A percentile compares a stretch with the other conserved stretches of the same genome.
phyloP scores from a whole-genome alignment of 2,329 filamentous ascomycete species.

The Sclerotinia sclerotiorum region DNA sequence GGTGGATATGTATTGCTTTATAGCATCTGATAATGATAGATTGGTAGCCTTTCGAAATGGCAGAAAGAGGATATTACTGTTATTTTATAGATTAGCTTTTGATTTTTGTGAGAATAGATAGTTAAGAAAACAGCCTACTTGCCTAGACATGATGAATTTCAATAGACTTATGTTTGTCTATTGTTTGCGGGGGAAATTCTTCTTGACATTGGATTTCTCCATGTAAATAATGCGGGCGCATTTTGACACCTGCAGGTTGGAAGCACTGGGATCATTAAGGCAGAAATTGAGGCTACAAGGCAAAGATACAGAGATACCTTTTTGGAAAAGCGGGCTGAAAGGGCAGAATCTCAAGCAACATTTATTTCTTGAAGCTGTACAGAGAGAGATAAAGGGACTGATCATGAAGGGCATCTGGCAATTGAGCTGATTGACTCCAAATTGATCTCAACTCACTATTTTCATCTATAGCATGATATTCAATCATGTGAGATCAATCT shows the following conservation, averaged over 20 bases:
- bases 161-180: not conserved
- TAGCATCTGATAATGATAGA: constrained; percentile 75
- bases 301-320: not conserved
- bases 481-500: not conserved
- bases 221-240: constrained; percentile 12
- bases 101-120: no score
- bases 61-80: constrained; percentile 41
- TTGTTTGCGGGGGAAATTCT: not conserved
- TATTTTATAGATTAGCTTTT: constrained; percentile 19
- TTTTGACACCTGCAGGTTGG: not conserved
- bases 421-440: not conserved
- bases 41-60: constrained; percentile 85
- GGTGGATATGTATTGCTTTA: constrained; percentile 92
- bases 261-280: not conserved
- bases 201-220: not conserved
- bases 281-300: constrained; percentile 16
- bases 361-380: not conserved
- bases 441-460: not conserved
- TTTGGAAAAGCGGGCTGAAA: no score
- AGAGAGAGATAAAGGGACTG: not conserved
- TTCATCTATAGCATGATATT: not conserved
- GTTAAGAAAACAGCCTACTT: not conserved
- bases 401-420: not conserved
- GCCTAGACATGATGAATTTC: constrained; percentile 19
- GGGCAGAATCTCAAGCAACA: not conserved